A percentile compares a stretch with the other conserved stretches of the same genome.
These are phyloP conservation scores for Guyanaporus albipodus DNA, from an alignment of 768 basidiomycete species.

Conservation along the genomic window DNA sequence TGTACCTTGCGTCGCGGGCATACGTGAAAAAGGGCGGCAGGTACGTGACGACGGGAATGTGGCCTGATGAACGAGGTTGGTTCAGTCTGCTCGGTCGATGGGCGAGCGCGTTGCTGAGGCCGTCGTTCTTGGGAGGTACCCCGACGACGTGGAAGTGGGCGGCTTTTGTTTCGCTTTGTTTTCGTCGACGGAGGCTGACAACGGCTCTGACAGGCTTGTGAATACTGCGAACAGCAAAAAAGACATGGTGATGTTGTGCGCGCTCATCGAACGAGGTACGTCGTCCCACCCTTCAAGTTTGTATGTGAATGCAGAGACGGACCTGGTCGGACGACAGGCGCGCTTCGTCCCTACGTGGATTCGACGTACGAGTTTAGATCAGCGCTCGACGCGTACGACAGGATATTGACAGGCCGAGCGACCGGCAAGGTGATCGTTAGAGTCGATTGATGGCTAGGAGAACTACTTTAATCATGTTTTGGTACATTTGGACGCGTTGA, in stretches of 20 bases:
- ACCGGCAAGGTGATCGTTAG: conserved; percentile 67
- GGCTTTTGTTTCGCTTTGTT: too few species aligned
- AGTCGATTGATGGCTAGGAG: conserved; percentile 35
- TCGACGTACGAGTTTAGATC: conserved; percentile 56
- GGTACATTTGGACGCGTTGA: too few species aligned
- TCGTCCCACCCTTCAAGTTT: neutral
- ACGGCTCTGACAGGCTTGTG: conserved; percentile 20
- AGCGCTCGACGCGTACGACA: conserved; percentile 57
- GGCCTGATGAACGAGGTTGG: conserved; percentile 31
- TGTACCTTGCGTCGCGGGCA: conserved; percentile 48
- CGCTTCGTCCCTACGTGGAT: conserved; percentile 52
- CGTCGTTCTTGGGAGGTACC: conserved; percentile 52
- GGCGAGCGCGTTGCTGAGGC: conserved; percentile 21
- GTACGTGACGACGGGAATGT: conserved; percentile 52
- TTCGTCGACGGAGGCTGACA: neutral
- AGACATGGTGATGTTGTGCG: conserved; percentile 35
- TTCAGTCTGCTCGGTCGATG: neutral
- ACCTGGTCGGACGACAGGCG: conserved; percentile 33
- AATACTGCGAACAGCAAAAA: conserved; percentile 29
- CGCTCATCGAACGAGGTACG: conserved; percentile 42
- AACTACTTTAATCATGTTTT: too few species aligned
- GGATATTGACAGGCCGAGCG: conserved; percentile 50
- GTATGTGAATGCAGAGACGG: neutral
- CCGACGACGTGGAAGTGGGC: conserved; percentile 46
- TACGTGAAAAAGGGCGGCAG: conserved; percentile 51